Evolutionary conservation across 306 rosid genomes (phyloP).

Genomic region (Potentilla sterilis): DNA sequence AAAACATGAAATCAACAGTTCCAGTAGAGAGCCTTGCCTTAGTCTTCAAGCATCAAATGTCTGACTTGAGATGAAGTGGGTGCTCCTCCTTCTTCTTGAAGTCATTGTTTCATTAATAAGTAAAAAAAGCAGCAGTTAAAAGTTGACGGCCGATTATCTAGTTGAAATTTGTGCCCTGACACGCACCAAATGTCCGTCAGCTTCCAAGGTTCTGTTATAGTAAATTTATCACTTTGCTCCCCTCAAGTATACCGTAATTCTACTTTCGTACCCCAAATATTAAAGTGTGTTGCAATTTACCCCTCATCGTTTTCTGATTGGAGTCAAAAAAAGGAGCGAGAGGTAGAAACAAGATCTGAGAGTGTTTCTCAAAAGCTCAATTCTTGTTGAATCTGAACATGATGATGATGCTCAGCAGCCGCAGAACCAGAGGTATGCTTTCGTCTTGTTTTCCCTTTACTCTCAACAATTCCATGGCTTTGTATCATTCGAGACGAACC

Average conservation of each 20-base stretch:
- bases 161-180: constrained; percentile 10
- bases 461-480: too few species aligned
- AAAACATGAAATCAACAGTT: neutral
- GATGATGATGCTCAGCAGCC: too few species aligned
- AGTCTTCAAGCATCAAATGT: neutral
- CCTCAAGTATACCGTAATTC: neutral
- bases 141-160: neutral
- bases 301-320: too few species aligned
- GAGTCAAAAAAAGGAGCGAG: too few species aligned
- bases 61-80: neutral
- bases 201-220: neutral
- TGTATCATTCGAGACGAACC: too few species aligned
- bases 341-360: too few species aligned
- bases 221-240: neutral
- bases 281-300: too few species aligned
- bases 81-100: neutral
- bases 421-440: too few species aligned
- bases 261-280: too few species aligned
- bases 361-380: too few species aligned
- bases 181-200: neutral
- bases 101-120: neutral
- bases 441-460: too few species aligned
- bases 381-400: too few species aligned
- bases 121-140: neutral
- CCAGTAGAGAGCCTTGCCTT: neutral